A percentile compares a stretch with the other conserved stretches of the same genome.
These are phyloP conservation scores for Tetracentron sinense DNA, from an alignment of 164 flowering plant genomes.

Conservation along the genomic window DNA sequence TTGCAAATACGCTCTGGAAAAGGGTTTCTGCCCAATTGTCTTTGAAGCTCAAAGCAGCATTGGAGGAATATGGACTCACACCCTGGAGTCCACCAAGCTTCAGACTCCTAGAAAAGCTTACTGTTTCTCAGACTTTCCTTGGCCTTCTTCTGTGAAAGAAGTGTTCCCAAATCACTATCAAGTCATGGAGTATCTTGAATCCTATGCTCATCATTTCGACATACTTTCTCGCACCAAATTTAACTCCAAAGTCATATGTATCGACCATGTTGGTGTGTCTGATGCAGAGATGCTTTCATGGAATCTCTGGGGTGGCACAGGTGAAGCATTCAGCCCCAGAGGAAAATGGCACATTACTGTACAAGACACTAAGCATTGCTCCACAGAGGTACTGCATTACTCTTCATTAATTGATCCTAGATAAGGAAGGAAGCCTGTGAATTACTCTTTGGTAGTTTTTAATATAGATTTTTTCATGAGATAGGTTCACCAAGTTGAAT, in stretches of 20 bases:
- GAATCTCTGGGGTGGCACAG: constrained; percentile 26
- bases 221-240: constrained; percentile 20
- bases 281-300: constrained; percentile 20
- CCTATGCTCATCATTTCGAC: constrained; percentile 26
- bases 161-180: constrained; percentile 29
- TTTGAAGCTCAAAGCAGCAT: constrained; percentile 6
- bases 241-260: constrained; percentile 16
- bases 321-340: constrained; percentile 16
- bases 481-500: constrained; percentile 42
- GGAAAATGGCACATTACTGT: constrained; percentile 24
- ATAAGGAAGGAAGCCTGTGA: background rate
- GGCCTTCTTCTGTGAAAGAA: constrained; percentile 33
- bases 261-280: constrained; percentile 17
- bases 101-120: constrained; percentile 34
- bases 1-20: constrained; percentile 39
- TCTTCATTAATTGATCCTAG: background rate
- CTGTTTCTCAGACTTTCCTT: constrained; percentile 50
- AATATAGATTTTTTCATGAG: background rate
- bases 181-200: constrained; percentile 32
- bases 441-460: no score
- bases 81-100: constrained; percentile 36
- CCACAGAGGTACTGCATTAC: constrained; percentile 27
- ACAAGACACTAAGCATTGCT: constrained; percentile 5
- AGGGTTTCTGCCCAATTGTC: constrained; percentile 36
- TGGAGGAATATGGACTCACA: constrained; percentile 23